These are phyloP conservation scores for Candida krabiensis DNA, from an alignment of 805 yeast genomes.

Conservation along the genomic window DNA sequence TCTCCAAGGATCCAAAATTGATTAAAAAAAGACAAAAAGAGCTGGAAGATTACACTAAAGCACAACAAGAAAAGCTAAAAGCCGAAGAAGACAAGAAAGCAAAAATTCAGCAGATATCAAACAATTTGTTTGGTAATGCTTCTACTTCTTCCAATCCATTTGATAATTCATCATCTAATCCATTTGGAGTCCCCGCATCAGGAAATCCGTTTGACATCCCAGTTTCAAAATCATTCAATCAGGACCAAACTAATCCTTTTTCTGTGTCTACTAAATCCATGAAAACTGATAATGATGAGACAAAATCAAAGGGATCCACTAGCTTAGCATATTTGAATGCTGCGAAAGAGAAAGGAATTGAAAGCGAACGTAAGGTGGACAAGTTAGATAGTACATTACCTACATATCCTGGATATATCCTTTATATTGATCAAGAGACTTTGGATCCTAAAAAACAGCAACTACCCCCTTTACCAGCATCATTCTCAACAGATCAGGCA, in stretches of 20 bases:
- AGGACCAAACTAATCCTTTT: constrained; percentile 9
- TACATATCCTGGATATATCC: constrained; percentile 60
- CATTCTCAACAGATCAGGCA: constrained; percentile 7
- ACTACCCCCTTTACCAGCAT: constrained; percentile 43
- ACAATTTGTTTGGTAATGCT: constrained; percentile 27
- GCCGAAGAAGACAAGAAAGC: constrained; percentile 43
- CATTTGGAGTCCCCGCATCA: constrained; percentile 34
- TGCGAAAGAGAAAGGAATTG: constrained; percentile 17
- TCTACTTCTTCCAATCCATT: constrained; percentile 30
- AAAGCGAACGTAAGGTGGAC: constrained; percentile 1
- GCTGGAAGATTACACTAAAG: constrained; percentile 40
- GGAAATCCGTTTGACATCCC: constrained; percentile 30
- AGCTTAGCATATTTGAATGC: constrained; percentile 22
- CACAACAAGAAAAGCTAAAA: constrained; percentile 43
- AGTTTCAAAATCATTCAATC: constrained; percentile 17
- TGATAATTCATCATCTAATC: constrained; percentile 34
- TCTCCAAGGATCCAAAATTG: constrained; percentile 56
- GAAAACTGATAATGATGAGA: not conserved
- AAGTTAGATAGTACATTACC: constrained; percentile 36
- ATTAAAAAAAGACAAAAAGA: constrained; percentile 41
- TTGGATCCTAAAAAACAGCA: constrained; percentile 50
- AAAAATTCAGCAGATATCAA: constrained; percentile 36
- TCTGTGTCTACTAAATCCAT: constrained; percentile 6
- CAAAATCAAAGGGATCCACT: constrained; percentile 2
- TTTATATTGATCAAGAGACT: constrained; percentile 73